These are phyloP conservation scores for Pelargonium myrrhifolium DNA, from an alignment of 441 rosid genomes.

Conservation along the genomic window DNA sequence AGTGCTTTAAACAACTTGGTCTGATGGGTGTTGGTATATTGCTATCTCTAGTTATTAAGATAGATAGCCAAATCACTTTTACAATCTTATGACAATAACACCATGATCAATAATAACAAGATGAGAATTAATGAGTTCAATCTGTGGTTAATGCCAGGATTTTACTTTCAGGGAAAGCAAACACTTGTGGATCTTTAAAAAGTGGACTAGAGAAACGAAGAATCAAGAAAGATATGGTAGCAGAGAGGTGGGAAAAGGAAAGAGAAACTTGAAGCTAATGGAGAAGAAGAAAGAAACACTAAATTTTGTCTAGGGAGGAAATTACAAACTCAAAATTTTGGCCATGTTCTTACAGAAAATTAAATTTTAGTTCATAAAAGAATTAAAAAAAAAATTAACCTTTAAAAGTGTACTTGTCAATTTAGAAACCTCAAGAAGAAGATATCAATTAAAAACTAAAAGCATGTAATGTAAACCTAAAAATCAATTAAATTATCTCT, in stretches of 20 bases:
- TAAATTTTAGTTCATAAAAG: no score
- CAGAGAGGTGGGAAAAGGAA: not conserved
- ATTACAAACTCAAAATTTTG: no score
- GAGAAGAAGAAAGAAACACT: not conserved
- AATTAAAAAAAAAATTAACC: no score
- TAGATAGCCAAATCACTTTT: not conserved
- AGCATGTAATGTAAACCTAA: no score
- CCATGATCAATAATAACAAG: not conserved
- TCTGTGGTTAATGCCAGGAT: not conserved
- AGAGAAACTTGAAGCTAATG: not conserved
- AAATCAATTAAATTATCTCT: no score
- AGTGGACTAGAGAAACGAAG: not conserved
- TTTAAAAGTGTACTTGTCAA: no score
- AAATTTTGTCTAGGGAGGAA: no score
- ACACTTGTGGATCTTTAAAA: not conserved
- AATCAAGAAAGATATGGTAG: not conserved
- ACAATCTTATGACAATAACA: not conserved
- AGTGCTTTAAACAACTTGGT: no score
- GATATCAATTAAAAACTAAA: no score
- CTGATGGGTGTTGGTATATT: no score
- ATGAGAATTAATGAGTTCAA: not conserved
- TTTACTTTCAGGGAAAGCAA: not conserved
- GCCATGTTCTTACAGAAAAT: no score
- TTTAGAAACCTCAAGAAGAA: no score
- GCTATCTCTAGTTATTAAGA: not conserved